phyloP scores from a whole-genome alignment of 1,139 yeast genomes.

The Diutina pseudorugosa region DNA sequence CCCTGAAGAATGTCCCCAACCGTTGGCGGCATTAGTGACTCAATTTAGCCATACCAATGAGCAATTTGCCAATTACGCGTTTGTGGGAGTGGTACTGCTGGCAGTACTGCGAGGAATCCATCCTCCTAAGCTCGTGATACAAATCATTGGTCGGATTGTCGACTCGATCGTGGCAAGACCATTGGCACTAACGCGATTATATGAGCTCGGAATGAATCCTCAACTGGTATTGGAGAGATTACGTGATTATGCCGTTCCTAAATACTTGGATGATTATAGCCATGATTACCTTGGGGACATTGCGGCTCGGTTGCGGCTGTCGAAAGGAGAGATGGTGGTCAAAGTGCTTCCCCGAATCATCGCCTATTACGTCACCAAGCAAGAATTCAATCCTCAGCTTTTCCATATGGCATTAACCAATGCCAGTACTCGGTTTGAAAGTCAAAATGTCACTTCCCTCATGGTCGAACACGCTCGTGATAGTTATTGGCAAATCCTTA shows the following conservation, averaged over 20 bases:
- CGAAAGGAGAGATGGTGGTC: neutral
- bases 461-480: neutral
- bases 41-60: neutral
- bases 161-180: neutral
- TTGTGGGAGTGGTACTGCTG: neutral
- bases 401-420: neutral
- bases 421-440: neutral
- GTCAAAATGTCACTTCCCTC: neutral
- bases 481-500: neutral
- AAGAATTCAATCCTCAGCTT: neutral
- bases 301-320: neutral
- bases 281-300: neutral
- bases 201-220: neutral
- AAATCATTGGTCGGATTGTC: neutral
- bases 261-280: neutral
- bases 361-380: neutral
- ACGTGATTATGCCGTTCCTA: neutral
- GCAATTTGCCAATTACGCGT: neutral
- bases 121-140: neutral
- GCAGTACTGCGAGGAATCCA: neutral
- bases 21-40: neutral
- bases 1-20: neutral
- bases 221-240: neutral
- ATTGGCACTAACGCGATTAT: neutral
- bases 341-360: neutral